phyloP scores from a whole-genome alignment of 1,284 basidiomycete genomes.

The Apiotrichum sp. region DNA sequence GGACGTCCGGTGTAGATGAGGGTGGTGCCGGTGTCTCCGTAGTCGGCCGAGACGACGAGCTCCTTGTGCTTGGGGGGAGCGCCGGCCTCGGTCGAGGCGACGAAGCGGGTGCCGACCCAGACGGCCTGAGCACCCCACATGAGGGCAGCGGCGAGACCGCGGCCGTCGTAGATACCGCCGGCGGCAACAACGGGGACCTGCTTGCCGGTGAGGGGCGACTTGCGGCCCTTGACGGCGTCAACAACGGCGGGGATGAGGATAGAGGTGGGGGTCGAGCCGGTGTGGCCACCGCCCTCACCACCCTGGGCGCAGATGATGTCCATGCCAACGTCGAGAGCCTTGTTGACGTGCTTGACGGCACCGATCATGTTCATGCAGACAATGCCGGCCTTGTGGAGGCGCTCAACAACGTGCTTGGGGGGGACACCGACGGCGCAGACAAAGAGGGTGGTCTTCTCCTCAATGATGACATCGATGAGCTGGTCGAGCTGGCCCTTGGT shows the following conservation, averaged over 20 bases:
- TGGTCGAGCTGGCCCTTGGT: constrained; percentile 64
- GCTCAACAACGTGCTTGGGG: constrained; percentile 66
- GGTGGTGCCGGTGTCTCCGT: constrained; percentile 58
- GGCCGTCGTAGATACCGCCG: constrained; percentile 77
- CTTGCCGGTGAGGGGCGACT: constrained; percentile 67
- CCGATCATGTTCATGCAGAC: constrained; percentile 89
- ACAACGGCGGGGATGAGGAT: constrained; percentile 62
- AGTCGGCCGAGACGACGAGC: constrained; percentile 39
- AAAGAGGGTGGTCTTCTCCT: constrained; percentile 73
- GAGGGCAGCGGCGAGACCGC: constrained; percentile 72
- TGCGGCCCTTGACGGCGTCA: constrained; percentile 66
- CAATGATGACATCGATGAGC: constrained; percentile 77
- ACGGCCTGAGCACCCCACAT: constrained; percentile 77
- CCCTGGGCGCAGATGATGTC: constrained; percentile 85
- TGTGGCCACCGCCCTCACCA: constrained; percentile 71
- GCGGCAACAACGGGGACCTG: constrained; percentile 77
- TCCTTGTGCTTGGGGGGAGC: constrained; percentile 21
- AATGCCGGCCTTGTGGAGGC: constrained; percentile 70
- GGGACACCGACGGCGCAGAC: constrained; percentile 76
- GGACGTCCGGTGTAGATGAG: constrained; percentile 84
- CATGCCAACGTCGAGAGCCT: constrained; percentile 70
- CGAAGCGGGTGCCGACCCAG: constrained; percentile 87
- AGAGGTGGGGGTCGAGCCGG: constrained; percentile 39
- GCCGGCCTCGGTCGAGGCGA: constrained; percentile 62
- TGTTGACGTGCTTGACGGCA: constrained; percentile 74